Evolutionary conservation across 2,329 filamentous ascomycete species (phyloP), one percentile per base, ranked within the genome.

Genomic region (Aspergillus phoenicis): DNA sequence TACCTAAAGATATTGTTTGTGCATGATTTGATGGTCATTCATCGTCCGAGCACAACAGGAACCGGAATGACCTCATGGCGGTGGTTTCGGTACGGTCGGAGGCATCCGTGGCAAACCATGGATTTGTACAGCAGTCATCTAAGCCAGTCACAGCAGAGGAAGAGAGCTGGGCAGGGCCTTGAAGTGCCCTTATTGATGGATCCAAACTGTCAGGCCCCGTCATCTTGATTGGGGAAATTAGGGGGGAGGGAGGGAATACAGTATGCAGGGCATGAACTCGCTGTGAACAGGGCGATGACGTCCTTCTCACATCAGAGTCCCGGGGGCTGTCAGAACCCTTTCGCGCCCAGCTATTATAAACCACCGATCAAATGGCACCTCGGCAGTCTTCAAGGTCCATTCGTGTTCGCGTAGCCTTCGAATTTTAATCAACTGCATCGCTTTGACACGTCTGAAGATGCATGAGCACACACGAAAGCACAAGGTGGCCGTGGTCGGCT

Each of bases 401-500:
- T 13, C 22, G 5, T 4, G 4, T 13, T 43, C 1, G 8, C n/a
- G 11, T 10, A 13, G 11, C 17, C 8, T 8, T 43, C 13, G 4
- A 22, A 11, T 43, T 8, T 8, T 43, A 5, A 10, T 24, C 5
- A 24, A 11, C 7, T 22, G 41, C 41, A 24, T 45, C 41, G 5
- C 24, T n/a, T 33, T 28, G 5, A 4, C 22, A 11, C 7, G 2
- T n/a, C 5, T 20, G 39, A 33, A 33, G 1, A 56, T 45, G 53
- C 26, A 39, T 2, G 26, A 26, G 5, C 39, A 45, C 39, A 33
- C 53, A 10, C 36, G n/a, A 13, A 65, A 62, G 47, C 63, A 65
- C 51, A 60, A 48, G 17, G 61, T 65, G 72, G 92, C 92, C 68
- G 86, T 97, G 48, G 86, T 98, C 70, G 94, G 94, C 68, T 97